Conservation (phyloP, 2,329 filamentous ascomycete genomes). For the Colletotrichum shisoi region DNA sequence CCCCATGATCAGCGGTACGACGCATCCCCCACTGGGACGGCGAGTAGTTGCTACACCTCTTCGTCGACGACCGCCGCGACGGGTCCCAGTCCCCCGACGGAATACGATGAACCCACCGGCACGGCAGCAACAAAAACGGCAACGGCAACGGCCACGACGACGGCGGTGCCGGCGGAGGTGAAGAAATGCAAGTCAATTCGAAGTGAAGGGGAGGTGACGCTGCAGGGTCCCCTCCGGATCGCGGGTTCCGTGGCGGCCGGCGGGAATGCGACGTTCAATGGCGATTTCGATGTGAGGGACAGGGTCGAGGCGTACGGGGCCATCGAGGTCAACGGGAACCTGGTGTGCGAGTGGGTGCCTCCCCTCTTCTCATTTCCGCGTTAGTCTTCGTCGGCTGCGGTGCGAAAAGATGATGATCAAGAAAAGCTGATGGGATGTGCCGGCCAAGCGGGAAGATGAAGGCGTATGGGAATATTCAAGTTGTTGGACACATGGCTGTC, state of each 20-base stretch:
- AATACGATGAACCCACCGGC: conserved; percentile 32
- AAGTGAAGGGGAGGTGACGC: conserved; percentile 52
- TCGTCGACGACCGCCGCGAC: conserved; percentile 40
- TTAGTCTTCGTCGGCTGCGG: too few relatives aligned
- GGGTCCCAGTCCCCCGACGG: conserved; percentile 24
- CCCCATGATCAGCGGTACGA: conserved; percentile 26
- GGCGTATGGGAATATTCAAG: conserved; percentile 56
- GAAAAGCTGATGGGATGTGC: not conserved
- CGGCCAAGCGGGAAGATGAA: conserved; percentile 53
- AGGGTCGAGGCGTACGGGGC: conserved; percentile 58
- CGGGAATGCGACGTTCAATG: conserved; percentile 55
- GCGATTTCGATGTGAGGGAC: conserved; percentile 55
- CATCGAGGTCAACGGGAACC: conserved; percentile 53
- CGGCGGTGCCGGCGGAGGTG: conserved; percentile 1
- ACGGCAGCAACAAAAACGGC: conserved; percentile 36
- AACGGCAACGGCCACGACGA: not conserved
- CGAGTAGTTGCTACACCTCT: conserved; percentile 42
- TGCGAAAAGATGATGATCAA: not conserved
- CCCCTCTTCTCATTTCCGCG: not conserved
- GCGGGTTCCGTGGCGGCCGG: conserved; percentile 57
- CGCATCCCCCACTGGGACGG: conserved; percentile 3
- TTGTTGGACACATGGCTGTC: conserved; percentile 52
- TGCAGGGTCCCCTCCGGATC: conserved; percentile 58
- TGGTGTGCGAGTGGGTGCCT: conserved; percentile 54
- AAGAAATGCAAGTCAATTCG: conserved; percentile 52